Evolutionary conservation across 83 land plant genomes (phyloP).

Genomic region (Picea engelmannii): DNA sequence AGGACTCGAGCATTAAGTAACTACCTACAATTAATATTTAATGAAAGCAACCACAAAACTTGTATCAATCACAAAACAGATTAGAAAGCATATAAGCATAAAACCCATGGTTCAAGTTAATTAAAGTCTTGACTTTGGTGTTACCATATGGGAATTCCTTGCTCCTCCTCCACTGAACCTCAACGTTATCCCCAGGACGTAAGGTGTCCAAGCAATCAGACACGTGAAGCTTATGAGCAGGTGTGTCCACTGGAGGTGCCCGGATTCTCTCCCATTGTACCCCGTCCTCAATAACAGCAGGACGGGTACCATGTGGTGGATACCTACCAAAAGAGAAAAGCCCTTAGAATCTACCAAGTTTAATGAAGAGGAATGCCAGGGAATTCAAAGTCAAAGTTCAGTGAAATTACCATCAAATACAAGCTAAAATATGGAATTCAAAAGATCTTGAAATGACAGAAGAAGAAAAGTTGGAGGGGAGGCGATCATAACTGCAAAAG

Average conservation of each 20-base stretch:
- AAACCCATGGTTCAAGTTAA: not conserved
- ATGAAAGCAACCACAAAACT: not conserved
- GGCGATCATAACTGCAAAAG: not conserved
- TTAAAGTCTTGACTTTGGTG: not conserved
- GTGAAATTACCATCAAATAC: not conserved
- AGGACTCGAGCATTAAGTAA: not conserved
- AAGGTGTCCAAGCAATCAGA: constrained; percentile 46
- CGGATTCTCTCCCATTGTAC: constrained; percentile 53
- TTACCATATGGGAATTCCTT: constrained; percentile 64
- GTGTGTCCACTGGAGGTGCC: constrained; percentile 46
- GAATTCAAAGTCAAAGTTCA: not conserved
- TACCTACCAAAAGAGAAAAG: constrained; percentile 28
- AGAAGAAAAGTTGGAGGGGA: not conserved
- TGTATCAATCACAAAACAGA: not conserved
- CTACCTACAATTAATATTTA: not conserved
- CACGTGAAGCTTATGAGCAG: constrained; percentile 49
- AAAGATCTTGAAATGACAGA: not conserved
- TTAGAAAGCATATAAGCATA: constrained; percentile 5
- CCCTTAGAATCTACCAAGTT: constrained; percentile 4
- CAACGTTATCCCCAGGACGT: constrained; percentile 55
- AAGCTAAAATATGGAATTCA: not conserved
- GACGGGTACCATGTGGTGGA: constrained; percentile 57
- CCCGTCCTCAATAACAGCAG: constrained; percentile 43
- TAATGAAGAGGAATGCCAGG: not conserved
- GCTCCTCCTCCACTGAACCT: constrained; percentile 63